phyloP scores from a whole-genome alignment of 352 stramenopile species.

The Globisporangium spiculum region DNA sequence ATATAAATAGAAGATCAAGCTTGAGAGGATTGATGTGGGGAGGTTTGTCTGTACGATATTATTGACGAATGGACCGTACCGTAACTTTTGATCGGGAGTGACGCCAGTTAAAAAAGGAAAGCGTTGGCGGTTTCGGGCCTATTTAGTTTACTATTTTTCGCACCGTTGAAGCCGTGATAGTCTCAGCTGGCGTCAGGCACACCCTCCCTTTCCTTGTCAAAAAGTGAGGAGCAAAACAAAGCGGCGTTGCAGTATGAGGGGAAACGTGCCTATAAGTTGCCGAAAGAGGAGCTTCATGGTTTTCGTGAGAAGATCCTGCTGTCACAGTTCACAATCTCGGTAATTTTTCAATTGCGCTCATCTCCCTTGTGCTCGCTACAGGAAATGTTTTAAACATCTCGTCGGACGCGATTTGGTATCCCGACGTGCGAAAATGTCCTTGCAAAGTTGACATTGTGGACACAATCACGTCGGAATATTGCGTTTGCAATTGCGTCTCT shows the following conservation, averaged over 20 bases:
- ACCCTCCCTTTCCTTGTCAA: no score
- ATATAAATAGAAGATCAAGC: background rate
- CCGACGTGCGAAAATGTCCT: background rate
- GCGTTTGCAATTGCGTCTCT: background rate
- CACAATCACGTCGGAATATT: background rate
- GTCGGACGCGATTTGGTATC: background rate
- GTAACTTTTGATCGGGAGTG: no score
- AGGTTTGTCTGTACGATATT: background rate
- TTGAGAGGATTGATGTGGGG: background rate
- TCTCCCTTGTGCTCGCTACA: background rate
- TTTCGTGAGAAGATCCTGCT: background rate
- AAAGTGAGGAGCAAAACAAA: no score
- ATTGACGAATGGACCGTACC: background rate
- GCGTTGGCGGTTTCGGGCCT: background rate
- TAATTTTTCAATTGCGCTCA: background rate
- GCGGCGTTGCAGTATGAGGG: no score
- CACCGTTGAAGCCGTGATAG: background rate
- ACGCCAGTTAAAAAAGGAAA: background rate
- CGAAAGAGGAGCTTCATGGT: background rate
- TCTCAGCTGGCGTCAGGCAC: no score
- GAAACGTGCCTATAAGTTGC: background rate
- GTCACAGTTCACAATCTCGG: slow-evolving; percentile 1
- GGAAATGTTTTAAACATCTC: background rate
- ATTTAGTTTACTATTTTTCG: background rate
- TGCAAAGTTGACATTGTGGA: background rate